These are phyloP conservation scores for Cucumis hystrix DNA, from an alignment of 306 rosid species.

Conservation along the genomic window DNA sequence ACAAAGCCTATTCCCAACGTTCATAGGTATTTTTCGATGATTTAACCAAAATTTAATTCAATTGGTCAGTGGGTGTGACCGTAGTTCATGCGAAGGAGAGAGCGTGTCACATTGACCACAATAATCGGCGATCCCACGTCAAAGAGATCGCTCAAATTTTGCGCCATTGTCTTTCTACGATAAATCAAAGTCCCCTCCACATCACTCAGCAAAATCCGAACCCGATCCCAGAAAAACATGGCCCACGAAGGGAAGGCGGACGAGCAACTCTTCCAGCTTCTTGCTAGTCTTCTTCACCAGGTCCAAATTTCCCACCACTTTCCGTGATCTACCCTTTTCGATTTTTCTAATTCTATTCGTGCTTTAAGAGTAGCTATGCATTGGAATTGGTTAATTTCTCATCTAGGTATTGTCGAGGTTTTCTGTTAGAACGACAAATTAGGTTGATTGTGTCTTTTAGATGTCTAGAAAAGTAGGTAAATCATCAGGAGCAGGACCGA, in stretches of 20 bases:
- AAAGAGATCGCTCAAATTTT: neutral
- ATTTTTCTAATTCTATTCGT: neutral
- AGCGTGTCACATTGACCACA: neutral
- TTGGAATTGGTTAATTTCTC: neutral
- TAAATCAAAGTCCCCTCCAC: neutral
- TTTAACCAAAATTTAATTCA: neutral
- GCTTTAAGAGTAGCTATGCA: neutral
- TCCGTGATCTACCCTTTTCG: neutral
- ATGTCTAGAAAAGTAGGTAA: neutral
- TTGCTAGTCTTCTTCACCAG: constrained; percentile 64
- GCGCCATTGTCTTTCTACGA: neutral
- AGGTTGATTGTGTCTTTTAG: neutral
- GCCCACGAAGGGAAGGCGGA: constrained; percentile 53
- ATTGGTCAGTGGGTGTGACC: neutral
- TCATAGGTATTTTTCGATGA: neutral
- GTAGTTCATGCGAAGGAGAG: neutral
- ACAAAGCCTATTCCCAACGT: too few relatives aligned
- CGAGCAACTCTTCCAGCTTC: constrained; percentile 66
- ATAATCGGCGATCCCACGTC: neutral
- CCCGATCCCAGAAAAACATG: constrained; percentile 18
- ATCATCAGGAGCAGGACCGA: neutral
- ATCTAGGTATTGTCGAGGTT: neutral
- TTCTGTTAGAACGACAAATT: neutral
- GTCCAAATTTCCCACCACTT: constrained; percentile 11
- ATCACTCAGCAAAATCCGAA: neutral